phyloP scores from a whole-genome alignment of 2,329 filamentous ascomycete genomes.

The Setomelanomma holmii region DNA sequence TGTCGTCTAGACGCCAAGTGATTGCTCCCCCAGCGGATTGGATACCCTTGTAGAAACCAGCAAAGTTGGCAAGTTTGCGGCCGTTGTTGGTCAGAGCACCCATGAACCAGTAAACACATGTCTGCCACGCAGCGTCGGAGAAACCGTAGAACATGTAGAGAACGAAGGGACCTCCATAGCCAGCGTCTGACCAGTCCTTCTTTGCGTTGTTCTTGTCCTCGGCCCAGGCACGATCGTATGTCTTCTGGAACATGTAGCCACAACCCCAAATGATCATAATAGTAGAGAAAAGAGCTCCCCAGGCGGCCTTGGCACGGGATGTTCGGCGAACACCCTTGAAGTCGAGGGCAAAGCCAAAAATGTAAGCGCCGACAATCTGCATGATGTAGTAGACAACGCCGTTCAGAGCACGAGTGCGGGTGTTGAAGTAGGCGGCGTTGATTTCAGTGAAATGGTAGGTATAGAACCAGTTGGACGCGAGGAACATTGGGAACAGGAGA shows the following conservation, averaged over 20 bases:
- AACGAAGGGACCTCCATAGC: constrained; percentile 82
- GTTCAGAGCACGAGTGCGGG: constrained; percentile 78
- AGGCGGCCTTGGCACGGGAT: constrained; percentile 70
- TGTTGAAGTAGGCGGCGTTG: constrained; percentile 74
- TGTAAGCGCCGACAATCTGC: constrained; percentile 77
- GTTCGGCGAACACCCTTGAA: constrained; percentile 63
- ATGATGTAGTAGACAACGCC: constrained; percentile 78
- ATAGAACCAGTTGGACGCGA: constrained; percentile 81
- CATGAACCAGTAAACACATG: constrained; percentile 94
- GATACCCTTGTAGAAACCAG: constrained; percentile 88
- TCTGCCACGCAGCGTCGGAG: constrained; percentile 91
- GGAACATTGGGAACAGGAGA: constrained; percentile 81
- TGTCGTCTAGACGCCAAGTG: constrained; percentile 73
- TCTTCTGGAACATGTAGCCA: constrained; percentile 77
- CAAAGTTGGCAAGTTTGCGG: constrained; percentile 89
- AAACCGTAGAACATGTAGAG: constrained; percentile 91
- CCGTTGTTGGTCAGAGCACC: constrained; percentile 91
- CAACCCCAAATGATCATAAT: constrained; percentile 85
- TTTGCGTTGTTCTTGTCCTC: constrained; percentile 34
- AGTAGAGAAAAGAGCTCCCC: constrained; percentile 67
- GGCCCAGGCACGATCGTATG: constrained; percentile 58
- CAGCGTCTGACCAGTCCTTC: constrained; percentile 71
- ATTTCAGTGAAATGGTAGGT: constrained; percentile 80
- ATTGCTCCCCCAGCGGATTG: constrained; percentile 86
- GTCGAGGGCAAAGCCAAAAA: constrained; percentile 78